phyloP scores from a whole-genome alignment of 2,329 filamentous ascomycete genomes.

The Salinomyces thailandicus region DNA sequence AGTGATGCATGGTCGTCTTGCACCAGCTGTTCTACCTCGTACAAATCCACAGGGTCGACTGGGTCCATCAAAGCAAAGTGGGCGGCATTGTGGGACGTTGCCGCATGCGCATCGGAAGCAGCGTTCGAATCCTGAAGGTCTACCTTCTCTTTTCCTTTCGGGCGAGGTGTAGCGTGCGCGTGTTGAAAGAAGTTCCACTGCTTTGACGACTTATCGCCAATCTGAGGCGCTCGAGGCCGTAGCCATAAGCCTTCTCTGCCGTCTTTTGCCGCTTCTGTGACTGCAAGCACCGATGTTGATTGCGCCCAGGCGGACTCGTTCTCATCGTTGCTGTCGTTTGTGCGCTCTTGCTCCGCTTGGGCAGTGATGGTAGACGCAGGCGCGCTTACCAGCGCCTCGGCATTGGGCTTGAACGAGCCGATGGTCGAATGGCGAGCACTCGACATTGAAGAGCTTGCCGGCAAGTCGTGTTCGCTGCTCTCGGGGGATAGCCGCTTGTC shows the following conservation, averaged over 20 bases:
- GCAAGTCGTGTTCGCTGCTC: slow-evolving; percentile 17
- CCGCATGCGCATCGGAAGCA: slow-evolving; percentile 3
- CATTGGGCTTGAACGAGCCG: slow-evolving; percentile 8
- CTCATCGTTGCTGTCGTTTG: slow-evolving; percentile 10
- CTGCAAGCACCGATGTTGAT: slow-evolving; percentile 8
- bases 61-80: slow-evolving; percentile 50
- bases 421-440: slow-evolving; percentile 12
- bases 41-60: slow-evolving; percentile 33
- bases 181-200: slow-evolving; percentile 53
- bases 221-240: slow-evolving; percentile 6
- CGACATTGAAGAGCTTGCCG: slow-evolving; percentile 8
- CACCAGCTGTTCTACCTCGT: slow-evolving; percentile 38
- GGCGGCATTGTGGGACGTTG: slow-evolving; percentile 23
- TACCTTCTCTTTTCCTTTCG: slow-evolving; percentile 18
- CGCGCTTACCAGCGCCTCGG: slow-evolving; percentile 7
- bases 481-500: slow-evolving; percentile 12
- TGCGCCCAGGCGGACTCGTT: slow-evolving; percentile 9
- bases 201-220: slow-evolving; percentile 24
- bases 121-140: slow-evolving; percentile 14
- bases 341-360: neutral
- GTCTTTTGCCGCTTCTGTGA: slow-evolving; percentile 12
- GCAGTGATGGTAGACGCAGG: slow-evolving; percentile 9
- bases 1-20: slow-evolving; percentile 27
- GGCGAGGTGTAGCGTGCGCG: slow-evolving; percentile 32
- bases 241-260: slow-evolving; percentile 31